Evolutionary conservation across 306 rosid genomes (phyloP).

Genomic region (Corylus avellana): DNA sequence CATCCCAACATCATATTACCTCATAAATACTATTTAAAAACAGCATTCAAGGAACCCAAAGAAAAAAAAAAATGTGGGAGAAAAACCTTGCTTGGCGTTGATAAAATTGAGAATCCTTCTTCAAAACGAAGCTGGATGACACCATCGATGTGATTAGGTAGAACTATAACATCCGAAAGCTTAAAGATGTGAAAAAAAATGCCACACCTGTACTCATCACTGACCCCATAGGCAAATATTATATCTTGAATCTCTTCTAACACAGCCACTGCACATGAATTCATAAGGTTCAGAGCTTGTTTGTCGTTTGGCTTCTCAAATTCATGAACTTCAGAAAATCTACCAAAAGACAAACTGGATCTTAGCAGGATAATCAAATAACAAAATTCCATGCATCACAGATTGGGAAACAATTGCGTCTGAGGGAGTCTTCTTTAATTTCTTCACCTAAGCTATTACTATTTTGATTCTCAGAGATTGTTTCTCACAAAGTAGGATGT

Average conservation of each 20-base stretch:
- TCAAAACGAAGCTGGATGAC: conserved; percentile 58
- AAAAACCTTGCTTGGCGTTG: conserved; percentile 51
- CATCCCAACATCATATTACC: neutral
- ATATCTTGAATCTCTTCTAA: conserved; percentile 64
- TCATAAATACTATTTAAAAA: neutral
- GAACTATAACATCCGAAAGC: neutral
- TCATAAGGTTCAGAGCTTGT: conserved; percentile 81
- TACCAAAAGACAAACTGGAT: conserved; percentile 17
- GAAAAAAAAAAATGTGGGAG: neutral
- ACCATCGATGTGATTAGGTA: conserved; percentile 9
- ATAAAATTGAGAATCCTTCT: conserved; percentile 58
- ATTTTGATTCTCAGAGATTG: neutral
- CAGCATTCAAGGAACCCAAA: neutral
- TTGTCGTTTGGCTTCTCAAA: conserved; percentile 90
- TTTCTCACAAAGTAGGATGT: conserved; percentile 3
- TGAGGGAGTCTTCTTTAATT: neutral
- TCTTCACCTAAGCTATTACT: neutral
- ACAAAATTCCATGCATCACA: conserved; percentile 7
- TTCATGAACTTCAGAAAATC: conserved; percentile 67
- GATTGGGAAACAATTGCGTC: neutral
- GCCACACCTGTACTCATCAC: conserved; percentile 65
- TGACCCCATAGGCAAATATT: conserved; percentile 76
- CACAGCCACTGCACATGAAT: conserved; percentile 69
- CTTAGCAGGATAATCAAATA: neutral
- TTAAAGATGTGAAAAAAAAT: neutral